Base-by-base conservation (phyloP, 306 rosid species). In the Carpinus viminea region DNA sequence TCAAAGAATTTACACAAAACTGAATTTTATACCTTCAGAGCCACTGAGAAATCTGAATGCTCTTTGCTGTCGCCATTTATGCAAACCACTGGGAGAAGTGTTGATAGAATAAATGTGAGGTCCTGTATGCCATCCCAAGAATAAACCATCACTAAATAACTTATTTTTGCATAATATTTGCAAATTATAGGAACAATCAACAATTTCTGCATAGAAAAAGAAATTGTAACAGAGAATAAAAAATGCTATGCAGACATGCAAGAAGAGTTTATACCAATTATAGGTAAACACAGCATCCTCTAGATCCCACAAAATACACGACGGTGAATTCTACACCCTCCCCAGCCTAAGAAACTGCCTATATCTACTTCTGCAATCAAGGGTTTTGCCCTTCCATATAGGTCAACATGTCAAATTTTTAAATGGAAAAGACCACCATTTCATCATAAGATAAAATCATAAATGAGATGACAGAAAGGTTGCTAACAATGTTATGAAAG, bases 31-130 rank as follows among this genome's bases (percentile, higher is more conserved):
- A 94, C 98, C 98, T 92, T 94, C 78, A 94, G 83, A 78, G 93
- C 97, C 77, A 87, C 85, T 41, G 97, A 89, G 78, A 89, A 91
- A 91, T 81, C 93, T 77, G 97, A 83, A 56, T 86, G 86, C 45
- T 92, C 98, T 72, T 90, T 92, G 89, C 80, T 87, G 74, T 94
- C 95, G 76, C 74, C 91, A 82, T 91, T 88, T 60, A 89, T 77
- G 80, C 88, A 87, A 82, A 90, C 91, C 84, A 90, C 98, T 0
- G 94, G 91, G 72, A 94, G 89, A 72, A 94, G 96, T 31, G 97
- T 87, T 13, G 88, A 93, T 74, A 92, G 85, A 80, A 91, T 84
- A 73, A 86, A 81, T 9, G 88, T 89, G 81, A 92, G 90, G 56
- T 94, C 98, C 98, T 94, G 90, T 83, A 83, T 54, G 51, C 28